Evolutionary conservation across 768 basidiomycete genomes (phyloP), one percentile per base, ranked within the genome.

Genomic region (Obba rivulosa): DNA sequence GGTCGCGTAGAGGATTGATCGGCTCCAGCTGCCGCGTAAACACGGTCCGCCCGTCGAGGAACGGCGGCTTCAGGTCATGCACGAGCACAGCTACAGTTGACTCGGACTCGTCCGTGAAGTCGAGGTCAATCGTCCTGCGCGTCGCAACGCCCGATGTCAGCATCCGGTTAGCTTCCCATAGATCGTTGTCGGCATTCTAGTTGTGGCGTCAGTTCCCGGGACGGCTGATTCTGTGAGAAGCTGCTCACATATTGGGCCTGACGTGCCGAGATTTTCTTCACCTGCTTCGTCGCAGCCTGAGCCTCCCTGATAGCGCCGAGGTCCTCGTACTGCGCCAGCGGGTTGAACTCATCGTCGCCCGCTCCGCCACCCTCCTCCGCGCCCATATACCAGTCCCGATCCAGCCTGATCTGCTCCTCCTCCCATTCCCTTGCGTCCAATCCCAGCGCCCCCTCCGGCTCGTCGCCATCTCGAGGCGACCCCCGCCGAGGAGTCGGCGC

Each of bases 161-260:
- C 87, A 99, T 94, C 61, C 95, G 89, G 62, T 98, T 98, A 8
- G 89, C 89, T 72, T 99, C 96, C 96, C 96, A 99, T 10, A 95
- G 71, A 60, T 99, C 96, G 59, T 96, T 98, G 66, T 99, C 96
- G 20, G 92, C 92, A 59, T 98, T 97, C 90, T 94, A 61, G 10
- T 11, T 40, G 21, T 18, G 13, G 9, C 9, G 34, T 41, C 8
- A 41, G 20, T 18, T 18, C 10, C n/a, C 14, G 18, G 18, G 10
- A 16, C 16, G 14, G 18, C 17, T 3, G 3, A 8, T 2, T 5
- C 34, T 10, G 25, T 18, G 20, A 16, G 2, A 31, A 13, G 3
- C 1, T 4, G 72, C 88, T 58, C 57, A 93, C 92, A 64, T 93
- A 96, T 82, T 97, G 94, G 0, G 94, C 94, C 66, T 98, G 94